Evolutionary conservation across 2,329 filamentous ascomycete species (phyloP).

Genomic region (Cadophora malorum): DNA sequence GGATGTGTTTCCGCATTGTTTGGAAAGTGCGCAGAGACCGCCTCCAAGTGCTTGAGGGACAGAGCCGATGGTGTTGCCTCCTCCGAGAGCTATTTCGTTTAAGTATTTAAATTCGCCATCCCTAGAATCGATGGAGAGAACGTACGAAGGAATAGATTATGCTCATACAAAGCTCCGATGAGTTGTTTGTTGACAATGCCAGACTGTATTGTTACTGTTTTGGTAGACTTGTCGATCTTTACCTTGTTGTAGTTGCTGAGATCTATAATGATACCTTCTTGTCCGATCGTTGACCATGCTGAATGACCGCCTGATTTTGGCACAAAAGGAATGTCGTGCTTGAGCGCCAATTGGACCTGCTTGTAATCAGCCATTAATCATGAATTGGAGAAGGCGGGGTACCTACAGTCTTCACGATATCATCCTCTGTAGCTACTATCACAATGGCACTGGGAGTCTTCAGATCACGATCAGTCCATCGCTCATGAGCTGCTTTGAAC

Average conservation of each 20-base stretch:
- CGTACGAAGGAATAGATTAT: neutral
- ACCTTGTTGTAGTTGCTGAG: constrained; percentile 1
- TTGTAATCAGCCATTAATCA: neutral
- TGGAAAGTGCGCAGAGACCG: constrained; percentile 9
- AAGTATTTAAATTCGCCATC: neutral
- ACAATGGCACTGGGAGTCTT: constrained; percentile 6
- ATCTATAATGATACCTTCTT: neutral
- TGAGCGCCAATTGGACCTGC: neutral
- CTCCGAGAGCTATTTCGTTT: neutral
- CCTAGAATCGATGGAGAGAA: neutral
- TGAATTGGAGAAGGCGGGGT: neutral
- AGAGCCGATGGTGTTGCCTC: neutral
- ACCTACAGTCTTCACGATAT: constrained; percentile 4
- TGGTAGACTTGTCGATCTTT: neutral
- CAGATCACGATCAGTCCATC: constrained; percentile 2
- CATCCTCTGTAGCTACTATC: neutral
- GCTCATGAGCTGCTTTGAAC: neutral
- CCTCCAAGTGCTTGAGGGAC: constrained; percentile 1
- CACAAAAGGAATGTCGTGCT: neutral
- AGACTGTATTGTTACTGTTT: constrained; percentile 2
- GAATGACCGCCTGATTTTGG: constrained; percentile 1
- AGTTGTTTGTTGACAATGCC: constrained; percentile 10
- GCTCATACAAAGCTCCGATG: neutral
- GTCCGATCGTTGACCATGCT: constrained; percentile 7
- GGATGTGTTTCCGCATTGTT: neutral